Evolutionary conservation across 345 rosid genomes (phyloP), one percentile per base, ranked within the genome.

Genomic region (Lepidium didymum): DNA sequence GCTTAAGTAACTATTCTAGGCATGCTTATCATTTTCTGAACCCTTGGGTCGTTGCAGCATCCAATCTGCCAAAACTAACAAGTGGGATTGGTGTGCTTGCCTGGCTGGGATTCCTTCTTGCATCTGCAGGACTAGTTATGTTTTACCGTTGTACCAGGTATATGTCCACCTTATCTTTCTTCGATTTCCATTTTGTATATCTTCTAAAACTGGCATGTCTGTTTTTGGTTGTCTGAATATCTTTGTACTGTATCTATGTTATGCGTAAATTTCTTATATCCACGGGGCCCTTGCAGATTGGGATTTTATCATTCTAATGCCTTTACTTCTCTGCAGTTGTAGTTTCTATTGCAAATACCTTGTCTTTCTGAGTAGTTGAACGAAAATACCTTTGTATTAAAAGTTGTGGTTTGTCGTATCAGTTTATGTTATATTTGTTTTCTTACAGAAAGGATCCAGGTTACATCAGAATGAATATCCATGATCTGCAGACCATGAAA

Each of bases 131-230:
- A 59, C 80, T 94, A 56, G 81, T 91, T 62, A 64, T 87, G 88
- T 78, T 94, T 76, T 88, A 91, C 77, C 82, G 92, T 70, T 94
- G 99, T 75, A 86, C 97, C 88, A 88, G 96, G 99, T 94, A 86
- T 70, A 49, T 62, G 16, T 19, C 8, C 52, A 70, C 18, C 67
- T 27, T 25, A 51, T 51, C 62, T 29, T 60, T 44, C 36, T 62
- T 13, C 42, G 4, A 16, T 27, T 29, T 50, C 34, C 15, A 5
- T 69, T 47, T 68, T n/a, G 19, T 68, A 54, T 46, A 25, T 46
- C 55, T 43, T 8, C 45, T 33, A 19, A 3, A 35, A 67, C 19
- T 57, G 14, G 9, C 35, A 19, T 16, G 62, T 31, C 52, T 67
- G 35, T 53, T 9, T 58, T n/a, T 8, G 33, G 27, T 13, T 8